Evolutionary conservation across 371 early-diverging fungal genomes (phyloP).

Genomic region (Choanephora cucurbitarum): DNA sequence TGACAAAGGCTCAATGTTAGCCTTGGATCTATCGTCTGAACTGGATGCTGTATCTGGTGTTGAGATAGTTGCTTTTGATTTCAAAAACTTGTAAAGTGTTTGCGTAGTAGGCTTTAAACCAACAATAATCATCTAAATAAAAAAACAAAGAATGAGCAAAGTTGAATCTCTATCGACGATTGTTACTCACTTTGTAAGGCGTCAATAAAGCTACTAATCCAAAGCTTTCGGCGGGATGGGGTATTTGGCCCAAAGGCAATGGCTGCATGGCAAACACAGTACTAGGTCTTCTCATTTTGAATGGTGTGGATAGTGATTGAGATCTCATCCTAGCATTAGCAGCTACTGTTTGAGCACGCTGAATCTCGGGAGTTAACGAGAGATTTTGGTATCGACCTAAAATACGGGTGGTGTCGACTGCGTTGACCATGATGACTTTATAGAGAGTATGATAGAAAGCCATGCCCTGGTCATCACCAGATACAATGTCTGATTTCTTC

Average conservation of each 20-base stretch:
- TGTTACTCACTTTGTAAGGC: conserved; percentile 65
- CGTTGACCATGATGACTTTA: conserved; percentile 70
- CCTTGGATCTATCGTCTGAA: conserved; percentile 15
- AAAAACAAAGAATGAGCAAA: too few species aligned
- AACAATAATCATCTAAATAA: conserved; percentile 72
- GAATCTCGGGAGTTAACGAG: conserved; percentile 32
- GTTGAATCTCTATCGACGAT: too few species aligned
- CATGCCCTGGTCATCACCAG: conserved; percentile 76
- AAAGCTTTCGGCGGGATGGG: conserved; percentile 67
- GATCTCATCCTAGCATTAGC: conserved; percentile 12
- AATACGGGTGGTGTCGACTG: conserved; percentile 67
- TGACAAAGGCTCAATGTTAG: conserved; percentile 44
- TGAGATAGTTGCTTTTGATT: conserved; percentile 42
- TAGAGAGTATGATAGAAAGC: conserved; percentile 74
- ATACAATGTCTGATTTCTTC: conserved; percentile 67
- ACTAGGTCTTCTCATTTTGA: conserved; percentile 46
- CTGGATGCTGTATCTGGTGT: conserved; percentile 5
- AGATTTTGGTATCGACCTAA: conserved; percentile 66
- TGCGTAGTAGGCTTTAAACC: conserved; percentile 76
- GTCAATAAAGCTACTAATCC: conserved; percentile 75
- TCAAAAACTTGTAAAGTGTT: conserved; percentile 66
- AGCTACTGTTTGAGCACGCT: conserved; percentile 19
- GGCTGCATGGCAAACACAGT: conserved; percentile 75
- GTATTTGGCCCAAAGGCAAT: conserved; percentile 62
- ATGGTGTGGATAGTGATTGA: conserved; percentile 10